Evolutionary conservation across 768 basidiomycete species (phyloP), one percentile per base, ranked within the genome.

Genomic region (Cystoderma amianthinum): DNA sequence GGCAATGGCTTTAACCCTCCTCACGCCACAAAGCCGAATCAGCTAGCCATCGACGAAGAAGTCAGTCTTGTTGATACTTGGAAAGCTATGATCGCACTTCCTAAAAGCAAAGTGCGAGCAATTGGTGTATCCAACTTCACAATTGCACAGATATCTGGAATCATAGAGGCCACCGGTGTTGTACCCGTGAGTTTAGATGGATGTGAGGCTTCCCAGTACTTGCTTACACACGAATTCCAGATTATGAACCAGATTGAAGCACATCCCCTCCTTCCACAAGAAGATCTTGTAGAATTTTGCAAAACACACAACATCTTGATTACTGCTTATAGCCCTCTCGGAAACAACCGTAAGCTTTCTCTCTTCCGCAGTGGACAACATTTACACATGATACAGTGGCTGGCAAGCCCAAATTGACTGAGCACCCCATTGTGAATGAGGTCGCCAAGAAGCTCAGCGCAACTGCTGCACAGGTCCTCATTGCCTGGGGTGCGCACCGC

Each of bases 111-210:
- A 71, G 84, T 79, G 55, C 72, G 66, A 55, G 69, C 75, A 1
- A 65, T 93, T 48, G 90, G 89, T 42, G 87, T 94, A 4, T 86
- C 83, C 51, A 93, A 93, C 74, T 89, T 88, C 62, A 78, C 73
- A 13, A 60, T 81, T 41, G 66, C 68, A 32, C 70, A 84, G 36
- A 58, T 93, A 42, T 63, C 85, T 56, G 81, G 69, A 9, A 72
- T 93, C 52, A 78, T 78, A 45, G 59, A 71, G 17, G 80, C 78
- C 3, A 86, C 85, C 19, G 81, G 79, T 9, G 80, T 85, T 40
- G 73, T 78, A 42, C 90, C 91, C 19, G 80, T 80, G 54, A 42
- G 75, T 57, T 4, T 6, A 16, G 11, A 24, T 36, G 2, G 15
- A n/a, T 16, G 11, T 13, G 19, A n/a, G n/a, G n/a, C n/a, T 23